Evolutionary conservation across 2,329 filamentous ascomycete genomes (phyloP), one percentile per base, ranked within the genome.

Genomic region (Monilinia vaccinii-corymbosi): DNA sequence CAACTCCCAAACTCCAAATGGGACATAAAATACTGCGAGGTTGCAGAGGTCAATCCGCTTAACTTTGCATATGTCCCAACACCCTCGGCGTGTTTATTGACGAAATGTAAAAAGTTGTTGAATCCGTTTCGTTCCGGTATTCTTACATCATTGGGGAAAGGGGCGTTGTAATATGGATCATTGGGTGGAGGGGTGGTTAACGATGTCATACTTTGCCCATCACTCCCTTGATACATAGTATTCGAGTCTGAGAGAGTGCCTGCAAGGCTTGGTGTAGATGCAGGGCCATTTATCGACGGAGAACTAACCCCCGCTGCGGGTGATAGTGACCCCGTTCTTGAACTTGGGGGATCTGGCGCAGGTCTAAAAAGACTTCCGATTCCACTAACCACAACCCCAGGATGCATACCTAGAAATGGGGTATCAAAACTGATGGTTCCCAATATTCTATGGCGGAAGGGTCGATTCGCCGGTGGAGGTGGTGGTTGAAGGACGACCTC

Each of bases 391-490:
- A 96, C 82, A 46, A 97, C 88, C 7, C 92, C 89, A 1, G 91
- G 91, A 73, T 97, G 91, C 71, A 97, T 87, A 4, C 92, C 92
- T 7, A 96, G 77, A 61, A 95, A 91, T 0, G 92, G 92, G 0
- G 89, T 88, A 73, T 97, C 92, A 52, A 96, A 86, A 60, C 88
- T 89, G 60, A 97, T 78, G 5, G 86, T 86, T 0, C 92, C 92
- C 34, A 96, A 73, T 45, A 96, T 88, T 11, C 84, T 82, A 75
- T 96, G 89, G 64, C 84, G 85, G 65, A 88, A 83, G 13, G 75
- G 75, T 60, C 63, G 61, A 25, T 56, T 61, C 16, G 64, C 61
- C 40, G 64, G 64, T 46, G 63, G 58, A 21, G 34, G 36, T 21
- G 68, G 63, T 48, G 60, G 65, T 71, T 88, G 80, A 48, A 96